Evolutionary conservation across 2,329 filamentous ascomycete genomes (phyloP), one percentile per base, ranked within the genome.

Genomic region (Biscogniauxia marginata): DNA sequence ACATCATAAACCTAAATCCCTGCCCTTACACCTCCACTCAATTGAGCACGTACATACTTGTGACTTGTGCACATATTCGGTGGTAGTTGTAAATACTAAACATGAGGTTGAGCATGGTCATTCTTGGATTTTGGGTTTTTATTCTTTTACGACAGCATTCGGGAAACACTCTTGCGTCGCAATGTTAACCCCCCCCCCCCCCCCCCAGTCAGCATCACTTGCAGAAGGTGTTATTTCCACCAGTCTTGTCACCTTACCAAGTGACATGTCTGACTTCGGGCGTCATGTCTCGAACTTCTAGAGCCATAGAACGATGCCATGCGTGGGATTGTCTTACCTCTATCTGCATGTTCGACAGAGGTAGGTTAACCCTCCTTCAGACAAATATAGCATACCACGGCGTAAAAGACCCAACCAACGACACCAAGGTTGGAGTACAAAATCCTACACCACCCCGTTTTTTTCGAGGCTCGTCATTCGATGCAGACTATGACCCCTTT

Each of bases 1-100:
- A 50, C 47, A 43, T 60, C 43, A 58, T 24, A 24, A 49, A 52
- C 30, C 50, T 49, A 53, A 52, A 46, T 49, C 45, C 22, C 30
- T 46, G 59, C 49, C 61, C 61, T 54, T 53, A 56, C 44, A 53
- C 49, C 56, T 59, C 60, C 60, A 60, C 60, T 57, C 30, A 39
- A 39, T 39, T 39, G 30, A 39, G n/a, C 30, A 16, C 3, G 5
- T 11, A 39, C 30, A 16, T 39, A 39, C 30, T n/a, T 13, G n/a
- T n/a, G n/a, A n/a, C n/a, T n/a, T n/a, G n/a, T n/a, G n/a, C n/a
- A n/a, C n/a, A 34, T 13, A 9, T 16, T 39, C 11, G 30, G 30
- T 34, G 11, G 9, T 34, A n/a, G n/a, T n/a, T n/a, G n/a, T n/a
- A n/a, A n/a, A n/a, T n/a, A n/a, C n/a, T n/a, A n/a, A n/a, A n/a